A percentile compares a stretch with the other conserved stretches of the same genome.
phyloP scores from a whole-genome alignment of 1,139 yeast genomes.

The Hemisphaericaspora xylofermentans region DNA sequence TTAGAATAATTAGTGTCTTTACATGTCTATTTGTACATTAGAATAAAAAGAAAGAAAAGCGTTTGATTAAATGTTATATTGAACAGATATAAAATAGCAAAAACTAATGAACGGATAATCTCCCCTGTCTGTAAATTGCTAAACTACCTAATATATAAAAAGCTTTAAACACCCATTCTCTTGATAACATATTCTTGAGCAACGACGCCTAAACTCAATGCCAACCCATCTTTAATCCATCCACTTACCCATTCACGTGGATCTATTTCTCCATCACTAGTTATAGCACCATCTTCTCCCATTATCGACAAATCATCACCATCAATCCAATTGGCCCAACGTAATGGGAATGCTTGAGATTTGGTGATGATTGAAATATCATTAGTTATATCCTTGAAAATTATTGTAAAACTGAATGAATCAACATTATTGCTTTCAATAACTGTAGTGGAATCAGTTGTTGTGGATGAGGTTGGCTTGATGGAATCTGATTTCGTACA shows the following conservation, averaged over 20 bases:
- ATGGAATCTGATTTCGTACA: slow-evolving; percentile 22
- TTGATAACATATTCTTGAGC: slow-evolving; percentile 90
- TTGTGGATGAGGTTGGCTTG: neutral
- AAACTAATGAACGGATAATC: too few relatives aligned
- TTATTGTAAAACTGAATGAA: slow-evolving; percentile 61
- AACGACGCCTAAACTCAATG: slow-evolving; percentile 75
- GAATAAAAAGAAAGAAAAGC: neutral
- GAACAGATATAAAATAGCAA: neutral
- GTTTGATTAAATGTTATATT: too few relatives aligned
- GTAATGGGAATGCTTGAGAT: slow-evolving; percentile 86
- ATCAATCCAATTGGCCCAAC: slow-evolving; percentile 87
- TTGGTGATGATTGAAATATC: slow-evolving; percentile 69
- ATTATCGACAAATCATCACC: slow-evolving; percentile 39
- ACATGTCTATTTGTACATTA: neutral
- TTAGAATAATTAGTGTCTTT: slow-evolving; percentile 26
- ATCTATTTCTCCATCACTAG: slow-evolving; percentile 44
- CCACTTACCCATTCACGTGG: slow-evolving; percentile 95
- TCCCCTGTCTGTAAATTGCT: too few relatives aligned
- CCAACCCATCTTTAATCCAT: slow-evolving; percentile 85
- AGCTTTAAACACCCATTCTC: slow-evolving; percentile 74
- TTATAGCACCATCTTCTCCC: slow-evolving; percentile 19
- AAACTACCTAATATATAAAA: too few relatives aligned
- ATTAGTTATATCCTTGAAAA: slow-evolving; percentile 76
- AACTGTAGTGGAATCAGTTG: slow-evolving; percentile 29
- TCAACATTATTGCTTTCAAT: slow-evolving; percentile 41